A percentile compares a stretch with the other conserved stretches of the same genome.
Evolutionary conservation across 148 eudicot genomes (phyloP).

Genomic region (Camellia granthamiana): DNA sequence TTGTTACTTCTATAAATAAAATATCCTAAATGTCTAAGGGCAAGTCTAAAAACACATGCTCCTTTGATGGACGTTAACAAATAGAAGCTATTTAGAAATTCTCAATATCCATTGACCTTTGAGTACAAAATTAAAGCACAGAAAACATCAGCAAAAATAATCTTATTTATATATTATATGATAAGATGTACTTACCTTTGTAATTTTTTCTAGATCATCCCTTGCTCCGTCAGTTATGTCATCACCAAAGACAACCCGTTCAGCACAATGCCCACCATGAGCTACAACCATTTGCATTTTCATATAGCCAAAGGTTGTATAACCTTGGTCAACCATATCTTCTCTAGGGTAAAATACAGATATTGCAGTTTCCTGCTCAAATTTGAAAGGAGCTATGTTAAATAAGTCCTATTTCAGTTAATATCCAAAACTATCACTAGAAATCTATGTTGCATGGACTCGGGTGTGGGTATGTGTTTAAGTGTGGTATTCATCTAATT

Average conservation of each 20-base stretch:
- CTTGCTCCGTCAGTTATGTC: constrained; percentile 86
- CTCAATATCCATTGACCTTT: background rate
- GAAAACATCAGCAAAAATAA: background rate
- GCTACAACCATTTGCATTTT: constrained; percentile 99
- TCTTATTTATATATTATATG: background rate
- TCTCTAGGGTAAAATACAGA: constrained; percentile 95
- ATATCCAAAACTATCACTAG: background rate
- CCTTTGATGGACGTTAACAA: background rate
- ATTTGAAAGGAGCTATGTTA: background rate
- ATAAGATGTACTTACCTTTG: constrained; percentile 44
- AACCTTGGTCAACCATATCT: constrained; percentile 76
- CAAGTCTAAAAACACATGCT: background rate
- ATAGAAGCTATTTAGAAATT: background rate
- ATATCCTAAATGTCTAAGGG: background rate
- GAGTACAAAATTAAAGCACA: background rate
- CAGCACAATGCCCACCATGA: constrained; percentile 95
- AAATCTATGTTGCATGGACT: too few relatives aligned
- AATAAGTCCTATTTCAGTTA: background rate
- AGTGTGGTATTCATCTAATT: too few relatives aligned
- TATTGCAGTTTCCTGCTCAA: constrained; percentile 84
- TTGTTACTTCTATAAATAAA: background rate
- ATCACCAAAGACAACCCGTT: constrained; percentile 79
- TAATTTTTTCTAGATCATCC: constrained; percentile 81
- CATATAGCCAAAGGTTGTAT: constrained; percentile 89
- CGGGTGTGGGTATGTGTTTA: too few relatives aligned